Percentiles rank a stretch among this genome's conserved stretches.
These are phyloP conservation scores for Suillus hirtellus DNA, from an alignment of 768 basidiomycete species.

Conservation along the genomic window DNA sequence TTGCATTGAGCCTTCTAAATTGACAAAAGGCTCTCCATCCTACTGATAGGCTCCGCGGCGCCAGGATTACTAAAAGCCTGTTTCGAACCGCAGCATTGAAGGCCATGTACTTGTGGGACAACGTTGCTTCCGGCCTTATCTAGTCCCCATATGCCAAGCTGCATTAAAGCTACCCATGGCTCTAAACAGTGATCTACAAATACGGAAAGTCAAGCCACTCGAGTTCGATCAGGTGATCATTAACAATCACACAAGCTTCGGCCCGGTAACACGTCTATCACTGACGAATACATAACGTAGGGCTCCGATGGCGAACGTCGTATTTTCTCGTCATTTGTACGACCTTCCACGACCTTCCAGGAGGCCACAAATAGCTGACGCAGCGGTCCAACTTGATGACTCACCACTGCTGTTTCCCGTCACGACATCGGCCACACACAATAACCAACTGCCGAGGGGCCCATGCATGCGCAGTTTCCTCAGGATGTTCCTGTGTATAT, in stretches of 20 bases:
- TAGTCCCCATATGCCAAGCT: background rate
- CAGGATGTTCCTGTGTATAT: conserved; percentile 10
- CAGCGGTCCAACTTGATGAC: conserved; percentile 1
- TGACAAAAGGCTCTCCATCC: background rate
- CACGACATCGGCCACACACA: background rate
- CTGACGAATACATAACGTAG: background rate
- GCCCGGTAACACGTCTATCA: background rate
- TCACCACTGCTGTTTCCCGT: conserved; percentile 3
- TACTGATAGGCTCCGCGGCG: too few species aligned
- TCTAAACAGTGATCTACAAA: background rate
- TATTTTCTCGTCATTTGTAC: background rate
- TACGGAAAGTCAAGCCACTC: background rate
- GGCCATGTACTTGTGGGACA: background rate
- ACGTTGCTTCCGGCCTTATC: background rate
- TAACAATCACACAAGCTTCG: background rate
- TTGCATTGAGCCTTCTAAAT: background rate
- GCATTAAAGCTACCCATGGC: background rate
- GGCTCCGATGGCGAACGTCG: too few species aligned
- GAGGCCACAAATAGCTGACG: conserved; percentile 7
- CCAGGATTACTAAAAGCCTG: background rate
- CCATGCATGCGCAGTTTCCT: background rate
- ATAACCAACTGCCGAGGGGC: conserved; percentile 4
- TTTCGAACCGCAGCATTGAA: background rate
- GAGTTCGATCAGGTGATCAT: background rate
- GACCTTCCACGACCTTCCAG: conserved; percentile 15